Evolutionary conservation across 352 stramenopile genomes (phyloP).

Genomic region (Phytophthora idaei): DNA sequence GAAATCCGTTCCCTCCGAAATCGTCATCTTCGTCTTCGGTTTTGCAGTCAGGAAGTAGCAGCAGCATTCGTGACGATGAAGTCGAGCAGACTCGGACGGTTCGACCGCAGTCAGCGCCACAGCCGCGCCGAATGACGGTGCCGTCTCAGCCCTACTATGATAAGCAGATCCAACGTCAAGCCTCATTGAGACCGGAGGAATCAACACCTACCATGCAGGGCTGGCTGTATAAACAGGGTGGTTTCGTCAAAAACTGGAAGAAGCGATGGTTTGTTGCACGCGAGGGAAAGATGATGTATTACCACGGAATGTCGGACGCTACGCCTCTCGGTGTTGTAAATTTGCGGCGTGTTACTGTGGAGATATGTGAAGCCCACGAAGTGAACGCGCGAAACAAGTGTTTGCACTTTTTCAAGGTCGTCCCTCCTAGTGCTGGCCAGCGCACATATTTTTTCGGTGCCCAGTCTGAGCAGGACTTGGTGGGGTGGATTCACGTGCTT

Average conservation of each 20-base stretch:
- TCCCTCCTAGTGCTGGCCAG: conserved; percentile 56
- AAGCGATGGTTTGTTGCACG: conserved; percentile 84
- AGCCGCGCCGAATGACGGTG: conserved; percentile 38
- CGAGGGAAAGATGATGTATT: conserved; percentile 85
- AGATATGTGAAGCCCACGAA: conserved; percentile 61
- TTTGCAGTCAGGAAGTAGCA: conserved; percentile 31
- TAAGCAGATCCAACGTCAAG: conserved; percentile 19
- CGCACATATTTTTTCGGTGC: conserved; percentile 81
- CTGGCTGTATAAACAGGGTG: conserved; percentile 79
- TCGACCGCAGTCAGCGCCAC: conserved; percentile 25
- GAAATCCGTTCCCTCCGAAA: conserved; percentile 32
- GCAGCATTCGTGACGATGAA: conserved; percentile 26
- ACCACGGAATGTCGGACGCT: conserved; percentile 60
- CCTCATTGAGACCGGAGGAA: conserved; percentile 33
- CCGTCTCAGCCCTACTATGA: conserved; percentile 22
- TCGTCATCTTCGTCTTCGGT: conserved; percentile 27
- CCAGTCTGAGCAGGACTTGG: conserved; percentile 70
- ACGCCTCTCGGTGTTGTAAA: conserved; percentile 75
- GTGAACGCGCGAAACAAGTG: conserved; percentile 66
- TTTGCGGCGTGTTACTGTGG: conserved; percentile 59
- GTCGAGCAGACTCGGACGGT: conserved; percentile 13
- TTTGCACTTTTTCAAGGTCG: conserved; percentile 74
- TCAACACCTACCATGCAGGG: conserved; percentile 59
- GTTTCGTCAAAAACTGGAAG: conserved; percentile 88
- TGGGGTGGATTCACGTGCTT: conserved; percentile 69